Evolutionary conservation across 2,329 filamentous ascomycete genomes (phyloP), one percentile per base, ranked within the genome.

Genomic region (Penicillium sp.): DNA sequence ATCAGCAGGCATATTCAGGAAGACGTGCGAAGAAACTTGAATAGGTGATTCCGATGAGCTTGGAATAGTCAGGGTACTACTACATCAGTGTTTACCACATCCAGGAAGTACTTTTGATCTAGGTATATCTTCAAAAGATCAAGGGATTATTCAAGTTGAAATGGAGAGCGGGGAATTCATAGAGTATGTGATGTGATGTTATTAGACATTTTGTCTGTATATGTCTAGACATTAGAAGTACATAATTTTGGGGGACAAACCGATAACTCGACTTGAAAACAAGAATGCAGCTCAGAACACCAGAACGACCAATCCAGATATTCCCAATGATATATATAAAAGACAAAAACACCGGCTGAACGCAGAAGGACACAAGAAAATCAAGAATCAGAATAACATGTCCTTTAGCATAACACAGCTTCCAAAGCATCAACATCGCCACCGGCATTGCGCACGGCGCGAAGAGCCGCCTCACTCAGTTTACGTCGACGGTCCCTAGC

Each of bases 401-500:
- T 46, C 50, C 18, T 39, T 71, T 60, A 77, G 58, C 68, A 73
- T 26, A 77, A 56, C 13, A 75, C 72, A 54, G 73, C 73, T 54
- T 76, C 72, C 31, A 77, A 61, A 46, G 73, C 75, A 56, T 77
- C 73, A 43, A 79, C 74, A 56, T 79, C 76, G 18, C 77, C 77
- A 16, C 77, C 77, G 33, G 76, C 76, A 54, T 69, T 75, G 51
- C 71, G 70, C 40, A 79, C 75, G 43, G 77, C 77, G 46, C 71
- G 68, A 49, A 77, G 65, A 29, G 75, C 75, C 52, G 73, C 75
- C 54, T 77, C 75, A 46, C 72, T 73, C 29, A 77, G 57, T 60
- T 75, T 75, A 54, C 75, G 77, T 65, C 90, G 80, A 74, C 88
- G 87, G 68, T 97, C 93, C 49, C 83, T 80, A 1, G 91, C 91